Evolutionary conservation across 2,329 filamentous ascomycete genomes (phyloP).

Genomic region (Tolypocladium capitatum): DNA sequence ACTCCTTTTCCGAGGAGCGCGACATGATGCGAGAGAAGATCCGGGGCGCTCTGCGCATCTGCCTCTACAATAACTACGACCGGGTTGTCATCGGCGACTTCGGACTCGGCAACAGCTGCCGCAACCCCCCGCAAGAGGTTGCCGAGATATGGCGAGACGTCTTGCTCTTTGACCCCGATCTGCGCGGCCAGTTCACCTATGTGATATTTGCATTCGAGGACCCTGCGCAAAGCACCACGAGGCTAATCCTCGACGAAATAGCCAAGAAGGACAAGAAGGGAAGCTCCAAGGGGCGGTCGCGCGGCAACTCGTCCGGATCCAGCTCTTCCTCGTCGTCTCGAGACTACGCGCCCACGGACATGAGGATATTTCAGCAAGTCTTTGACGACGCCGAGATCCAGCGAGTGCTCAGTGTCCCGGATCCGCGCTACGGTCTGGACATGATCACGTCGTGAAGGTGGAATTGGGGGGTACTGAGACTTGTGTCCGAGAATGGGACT

Average conservation of each 20-base stretch:
- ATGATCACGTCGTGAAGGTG: constrained; percentile 31
- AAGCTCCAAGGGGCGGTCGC: constrained; percentile 21
- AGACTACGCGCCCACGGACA: constrained; percentile 26
- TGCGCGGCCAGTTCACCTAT: constrained; percentile 46
- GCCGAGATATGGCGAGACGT: constrained; percentile 54
- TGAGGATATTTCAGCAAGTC: constrained; percentile 38
- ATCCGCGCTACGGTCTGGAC: constrained; percentile 40
- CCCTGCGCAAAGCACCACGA: constrained; percentile 36
- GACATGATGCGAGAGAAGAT: constrained; percentile 64
- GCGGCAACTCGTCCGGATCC: constrained; percentile 13
- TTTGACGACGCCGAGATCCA: constrained; percentile 38
- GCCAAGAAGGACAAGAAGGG: constrained; percentile 33
- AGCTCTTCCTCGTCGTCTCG: constrained; percentile 15
- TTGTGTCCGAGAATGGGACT: neutral
- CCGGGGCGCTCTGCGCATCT: constrained; percentile 56
- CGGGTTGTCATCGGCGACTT: constrained; percentile 51
- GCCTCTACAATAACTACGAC: constrained; percentile 43
- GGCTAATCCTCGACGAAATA: constrained; percentile 40
- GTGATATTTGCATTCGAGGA: constrained; percentile 55
- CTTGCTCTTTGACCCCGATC: constrained; percentile 47
- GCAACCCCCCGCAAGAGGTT: constrained; percentile 52
- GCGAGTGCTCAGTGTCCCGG: constrained; percentile 34
- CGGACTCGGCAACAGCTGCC: constrained; percentile 48
- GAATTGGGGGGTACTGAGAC: constrained; percentile 1
- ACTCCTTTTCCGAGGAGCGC: constrained; percentile 58